phyloP scores from a whole-genome alignment of 768 basidiomycete species.

The Psilocybe azurescens region DNA sequence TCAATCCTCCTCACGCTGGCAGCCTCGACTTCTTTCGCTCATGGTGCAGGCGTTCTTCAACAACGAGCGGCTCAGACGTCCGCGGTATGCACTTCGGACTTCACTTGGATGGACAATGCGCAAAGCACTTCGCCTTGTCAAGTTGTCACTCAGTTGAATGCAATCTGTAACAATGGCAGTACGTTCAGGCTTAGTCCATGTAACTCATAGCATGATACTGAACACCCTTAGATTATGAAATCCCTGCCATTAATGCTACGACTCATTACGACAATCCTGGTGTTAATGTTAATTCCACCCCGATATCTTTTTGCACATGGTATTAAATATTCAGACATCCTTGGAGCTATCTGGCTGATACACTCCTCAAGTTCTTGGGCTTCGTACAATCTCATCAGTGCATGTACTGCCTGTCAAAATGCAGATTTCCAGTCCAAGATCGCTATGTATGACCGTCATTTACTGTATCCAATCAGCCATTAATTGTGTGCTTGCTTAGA shows the following conservation, averaged over 20 bases:
- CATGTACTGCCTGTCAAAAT: slow-evolving; percentile 54
- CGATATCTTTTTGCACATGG: slow-evolving; percentile 43
- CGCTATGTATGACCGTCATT: slow-evolving; percentile 33
- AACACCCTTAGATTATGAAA: slow-evolving; percentile 32
- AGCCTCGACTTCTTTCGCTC: slow-evolving; percentile 3
- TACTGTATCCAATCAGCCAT: neutral
- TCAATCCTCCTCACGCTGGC: slow-evolving; percentile 11
- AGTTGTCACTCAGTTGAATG: slow-evolving; percentile 38
- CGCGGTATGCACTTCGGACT: slow-evolving; percentile 34
- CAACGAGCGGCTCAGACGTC: slow-evolving; percentile 14
- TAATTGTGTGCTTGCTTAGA: slow-evolving; percentile 4
- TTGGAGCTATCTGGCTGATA: neutral
- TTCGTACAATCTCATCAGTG: slow-evolving; percentile 59
- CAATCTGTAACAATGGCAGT: slow-evolving; percentile 42
- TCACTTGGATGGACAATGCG: slow-evolving; percentile 41
- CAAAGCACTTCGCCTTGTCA: slow-evolving; percentile 38
- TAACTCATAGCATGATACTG: neutral
- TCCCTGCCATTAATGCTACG: slow-evolving; percentile 23
- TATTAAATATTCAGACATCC: slow-evolving; percentile 18
- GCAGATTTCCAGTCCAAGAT: slow-evolving; percentile 25
- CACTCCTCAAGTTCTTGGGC: slow-evolving; percentile 52
- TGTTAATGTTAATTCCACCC: neutral
- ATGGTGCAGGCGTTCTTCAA: slow-evolving; percentile 12
- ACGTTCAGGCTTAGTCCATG: slow-evolving; percentile 21
- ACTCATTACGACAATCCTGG: slow-evolving; percentile 30